These are phyloP conservation scores for Clarireedia homoeocarpa DNA, from an alignment of 2,329 filamentous ascomycete species.

Conservation along the genomic window DNA sequence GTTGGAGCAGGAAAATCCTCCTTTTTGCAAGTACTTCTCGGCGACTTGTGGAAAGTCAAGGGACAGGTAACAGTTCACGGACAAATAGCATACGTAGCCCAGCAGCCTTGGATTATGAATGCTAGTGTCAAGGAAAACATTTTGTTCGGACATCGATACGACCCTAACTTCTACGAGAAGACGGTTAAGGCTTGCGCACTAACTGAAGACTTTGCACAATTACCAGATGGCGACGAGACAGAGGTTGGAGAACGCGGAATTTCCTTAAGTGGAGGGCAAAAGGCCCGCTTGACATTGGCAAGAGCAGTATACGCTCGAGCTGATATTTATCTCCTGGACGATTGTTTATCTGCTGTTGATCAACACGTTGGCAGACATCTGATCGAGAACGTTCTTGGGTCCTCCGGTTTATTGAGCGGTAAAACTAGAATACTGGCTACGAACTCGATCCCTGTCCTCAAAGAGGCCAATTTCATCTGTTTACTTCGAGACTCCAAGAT, in stretches of 20 bases:
- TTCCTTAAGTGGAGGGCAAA: conserved; percentile 91
- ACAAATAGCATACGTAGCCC: conserved; percentile 81
- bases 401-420: conserved; percentile 68
- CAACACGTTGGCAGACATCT: conserved; percentile 93
- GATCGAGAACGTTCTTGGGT: conserved; percentile 87
- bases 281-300: conserved; percentile 84
- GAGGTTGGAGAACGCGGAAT: conserved; percentile 96
- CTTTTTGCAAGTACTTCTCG: conserved; percentile 77
- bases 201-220: conserved; percentile 78
- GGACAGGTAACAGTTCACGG: conserved; percentile 80
- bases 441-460: conserved; percentile 86
- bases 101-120: conserved; percentile 95
- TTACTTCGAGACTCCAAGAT: conserved; percentile 78
- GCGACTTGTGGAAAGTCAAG: conserved; percentile 83
- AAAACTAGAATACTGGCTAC: conserved; percentile 93
- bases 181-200: conserved; percentile 89
- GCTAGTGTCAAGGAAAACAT: conserved; percentile 97
- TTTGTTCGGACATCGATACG: conserved; percentile 89
- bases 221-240: conserved; percentile 94
- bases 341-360: conserved; percentile 94
- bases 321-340: conserved; percentile 93
- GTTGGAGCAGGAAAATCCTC: conserved; percentile 97
- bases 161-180: conserved; percentile 88
- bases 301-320: conserved; percentile 92
- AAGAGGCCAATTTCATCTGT: conserved; percentile 82